Evolutionary conservation across 148 eudicot species (phyloP).

Genomic region (Rheum nobile): DNA sequence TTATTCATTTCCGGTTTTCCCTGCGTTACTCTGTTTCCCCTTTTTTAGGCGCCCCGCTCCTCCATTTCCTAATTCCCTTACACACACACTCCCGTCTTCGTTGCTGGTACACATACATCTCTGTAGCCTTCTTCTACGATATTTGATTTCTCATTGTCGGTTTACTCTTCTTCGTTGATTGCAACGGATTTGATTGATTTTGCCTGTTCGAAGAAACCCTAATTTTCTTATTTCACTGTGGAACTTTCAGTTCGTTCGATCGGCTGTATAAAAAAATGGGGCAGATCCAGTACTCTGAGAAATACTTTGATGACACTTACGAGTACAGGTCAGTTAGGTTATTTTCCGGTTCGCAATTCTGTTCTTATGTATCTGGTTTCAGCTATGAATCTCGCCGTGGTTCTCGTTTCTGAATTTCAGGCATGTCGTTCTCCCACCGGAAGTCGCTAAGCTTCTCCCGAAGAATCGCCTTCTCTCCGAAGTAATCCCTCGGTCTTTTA

Average conservation of each 20-base stretch:
- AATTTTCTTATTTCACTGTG: not conserved
- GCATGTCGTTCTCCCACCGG: constrained; percentile 11
- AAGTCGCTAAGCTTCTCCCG: constrained; percentile 9
- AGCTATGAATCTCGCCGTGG: not conserved
- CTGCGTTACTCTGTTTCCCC: not conserved
- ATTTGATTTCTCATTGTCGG: not conserved
- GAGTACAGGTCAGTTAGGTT: constrained; percentile 9
- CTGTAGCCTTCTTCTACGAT: not conserved
- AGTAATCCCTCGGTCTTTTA: not conserved
- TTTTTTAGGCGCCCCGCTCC: not conserved
- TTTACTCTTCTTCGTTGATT: not conserved
- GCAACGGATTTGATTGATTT: not conserved
- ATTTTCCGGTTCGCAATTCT: not conserved
- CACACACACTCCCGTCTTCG: not conserved
- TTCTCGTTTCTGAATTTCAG: not conserved
- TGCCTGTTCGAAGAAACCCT: not conserved
- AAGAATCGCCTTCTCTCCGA: constrained; percentile 12
- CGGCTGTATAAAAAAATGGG: constrained; percentile 3
- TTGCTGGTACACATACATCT: constrained; percentile 1
- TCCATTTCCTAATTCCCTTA: not conserved
- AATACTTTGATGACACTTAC: constrained; percentile 9
- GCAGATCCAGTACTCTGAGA: constrained; percentile 14
- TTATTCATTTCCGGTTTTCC: not conserved
- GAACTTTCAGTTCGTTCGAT: not conserved
- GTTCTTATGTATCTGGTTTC: not conserved